Evolutionary conservation across 2,329 filamentous ascomycete genomes (phyloP).

Genomic region (Fusarium falciforme): DNA sequence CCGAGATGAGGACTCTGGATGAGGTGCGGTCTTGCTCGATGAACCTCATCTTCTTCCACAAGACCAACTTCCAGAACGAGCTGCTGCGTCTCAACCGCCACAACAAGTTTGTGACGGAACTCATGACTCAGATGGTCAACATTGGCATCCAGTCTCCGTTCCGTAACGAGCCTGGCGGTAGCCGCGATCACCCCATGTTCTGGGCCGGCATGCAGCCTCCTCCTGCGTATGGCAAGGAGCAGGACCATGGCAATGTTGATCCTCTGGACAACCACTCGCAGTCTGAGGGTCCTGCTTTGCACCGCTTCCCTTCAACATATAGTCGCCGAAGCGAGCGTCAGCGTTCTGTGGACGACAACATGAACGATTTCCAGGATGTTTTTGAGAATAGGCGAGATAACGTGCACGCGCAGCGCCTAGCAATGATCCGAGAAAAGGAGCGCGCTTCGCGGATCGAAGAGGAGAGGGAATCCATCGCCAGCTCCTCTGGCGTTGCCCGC

Average conservation of each 20-base stretch:
- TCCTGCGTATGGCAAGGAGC: conserved; percentile 48
- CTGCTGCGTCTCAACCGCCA: conserved; percentile 87
- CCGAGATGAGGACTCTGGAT: conserved; percentile 81
- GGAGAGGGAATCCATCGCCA: conserved; percentile 42
- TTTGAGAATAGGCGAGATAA: conserved; percentile 57
- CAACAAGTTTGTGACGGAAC: conserved; percentile 92
- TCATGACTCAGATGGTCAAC: conserved; percentile 87
- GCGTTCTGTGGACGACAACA: conserved; percentile 46
- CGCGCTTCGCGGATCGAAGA: conserved; percentile 43
- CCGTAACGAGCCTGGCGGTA: conserved; percentile 72
- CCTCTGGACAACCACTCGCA: conserved; percentile 23
- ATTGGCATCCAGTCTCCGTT: conserved; percentile 85
- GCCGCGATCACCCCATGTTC: conserved; percentile 74
- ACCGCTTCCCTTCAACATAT: conserved; percentile 21
- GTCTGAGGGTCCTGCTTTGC: conserved; percentile 20
- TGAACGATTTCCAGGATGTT: conserved; percentile 59
- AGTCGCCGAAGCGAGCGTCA: conserved; percentile 34
- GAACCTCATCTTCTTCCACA: conserved; percentile 98
- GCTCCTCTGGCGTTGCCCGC: conserved; percentile 45
- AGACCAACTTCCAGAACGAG: conserved; percentile 96
- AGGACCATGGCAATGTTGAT: conserved; percentile 22
- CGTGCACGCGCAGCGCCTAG: conserved; percentile 49
- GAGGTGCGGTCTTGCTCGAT: conserved; percentile 88
- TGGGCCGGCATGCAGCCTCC: conserved; percentile 53
- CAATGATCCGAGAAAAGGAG: conserved; percentile 53